Evolutionary conservation across 371 early-diverging fungal species (phyloP).

Genomic region (Zychaea mexicana): DNA sequence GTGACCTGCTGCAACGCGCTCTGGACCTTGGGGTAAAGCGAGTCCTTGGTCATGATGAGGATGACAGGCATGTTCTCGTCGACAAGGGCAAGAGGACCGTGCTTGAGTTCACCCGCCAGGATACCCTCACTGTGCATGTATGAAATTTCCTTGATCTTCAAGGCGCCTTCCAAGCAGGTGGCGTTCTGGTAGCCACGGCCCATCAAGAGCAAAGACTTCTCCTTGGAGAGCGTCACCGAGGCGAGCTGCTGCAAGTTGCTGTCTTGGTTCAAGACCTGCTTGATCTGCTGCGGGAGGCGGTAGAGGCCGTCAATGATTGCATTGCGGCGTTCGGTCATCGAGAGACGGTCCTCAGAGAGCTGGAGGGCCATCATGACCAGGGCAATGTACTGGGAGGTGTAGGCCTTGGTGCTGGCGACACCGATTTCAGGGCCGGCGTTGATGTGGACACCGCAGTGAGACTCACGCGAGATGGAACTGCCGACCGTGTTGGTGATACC

Average conservation of each 20-base stretch:
- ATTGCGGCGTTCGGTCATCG: slow-evolving; percentile 82
- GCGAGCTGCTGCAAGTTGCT: slow-evolving; percentile 80
- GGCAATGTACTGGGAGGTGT: slow-evolving; percentile 97
- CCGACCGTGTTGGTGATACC: slow-evolving; percentile 99
- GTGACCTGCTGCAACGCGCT: slow-evolving; percentile 95
- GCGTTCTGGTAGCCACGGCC: slow-evolving; percentile 98
- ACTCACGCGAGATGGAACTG: slow-evolving; percentile 94
- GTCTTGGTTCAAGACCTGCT: slow-evolving; percentile 86
- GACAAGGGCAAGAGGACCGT: slow-evolving; percentile 98
- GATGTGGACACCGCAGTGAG: slow-evolving; percentile 98
- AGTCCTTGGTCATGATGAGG: slow-evolving; percentile 35
- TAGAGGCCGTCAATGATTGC: slow-evolving; percentile 93
- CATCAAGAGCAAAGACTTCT: slow-evolving; percentile 90
- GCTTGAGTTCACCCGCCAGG: slow-evolving; percentile 98
- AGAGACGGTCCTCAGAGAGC: slow-evolving; percentile 88
- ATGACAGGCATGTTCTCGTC: slow-evolving; percentile 97
- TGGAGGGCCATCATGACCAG: slow-evolving; percentile 96
- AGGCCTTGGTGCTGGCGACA: slow-evolving; percentile 99
- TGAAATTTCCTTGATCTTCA: slow-evolving; percentile 99
- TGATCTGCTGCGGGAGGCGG: slow-evolving; percentile 89
- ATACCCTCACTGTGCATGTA: slow-evolving; percentile 98
- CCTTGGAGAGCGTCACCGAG: slow-evolving; percentile 73
- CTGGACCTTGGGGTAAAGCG: slow-evolving; percentile 76
- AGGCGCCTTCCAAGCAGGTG: slow-evolving; percentile 96
- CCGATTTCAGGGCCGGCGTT: slow-evolving; percentile 99